These are phyloP conservation scores for Ceratocystis variospora DNA, from an alignment of 2,329 filamentous ascomycete genomes.

Conservation along the genomic window DNA sequence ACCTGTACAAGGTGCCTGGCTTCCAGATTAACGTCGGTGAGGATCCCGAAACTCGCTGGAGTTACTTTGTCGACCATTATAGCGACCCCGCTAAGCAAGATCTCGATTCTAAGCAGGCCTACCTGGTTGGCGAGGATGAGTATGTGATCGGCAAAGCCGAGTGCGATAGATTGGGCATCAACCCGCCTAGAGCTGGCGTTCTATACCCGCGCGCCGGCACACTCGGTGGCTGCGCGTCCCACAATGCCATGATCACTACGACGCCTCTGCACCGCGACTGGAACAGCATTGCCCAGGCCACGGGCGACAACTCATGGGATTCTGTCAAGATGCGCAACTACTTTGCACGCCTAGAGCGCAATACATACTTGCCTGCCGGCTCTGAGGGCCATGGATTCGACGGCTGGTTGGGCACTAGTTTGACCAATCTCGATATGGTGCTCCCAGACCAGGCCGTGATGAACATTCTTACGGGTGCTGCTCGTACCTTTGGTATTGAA, in stretches of 20 bases:
- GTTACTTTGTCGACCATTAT: conserved; percentile 50
- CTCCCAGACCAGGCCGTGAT: conserved; percentile 25
- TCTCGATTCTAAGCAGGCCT: conserved; percentile 36
- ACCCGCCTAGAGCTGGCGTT: conserved; percentile 26
- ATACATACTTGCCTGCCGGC: conserved; percentile 29
- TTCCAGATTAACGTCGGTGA: conserved; percentile 23
- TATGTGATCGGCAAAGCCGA: conserved; percentile 11
- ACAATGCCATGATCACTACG: conserved; percentile 26
- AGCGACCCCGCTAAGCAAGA: conserved; percentile 25
- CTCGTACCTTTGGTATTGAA: conserved; percentile 23
- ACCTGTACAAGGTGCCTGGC: conserved; percentile 24
- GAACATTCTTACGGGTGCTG: conserved; percentile 23
- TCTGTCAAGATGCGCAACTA: conserved; percentile 30
- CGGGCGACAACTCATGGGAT: conserved; percentile 32
- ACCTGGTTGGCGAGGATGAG: conserved; percentile 2
- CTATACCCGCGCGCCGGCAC: conserved; percentile 29
- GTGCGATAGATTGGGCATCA: conserved; percentile 12
- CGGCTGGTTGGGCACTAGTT: conserved; percentile 27
- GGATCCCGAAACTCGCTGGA: conserved; percentile 32
- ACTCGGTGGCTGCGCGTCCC: conserved; percentile 27
- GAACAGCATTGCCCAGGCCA: conserved; percentile 29
- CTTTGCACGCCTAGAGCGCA: conserved; percentile 32
- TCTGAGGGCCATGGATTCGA: conserved; percentile 31
- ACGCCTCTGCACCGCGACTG: conserved; percentile 28
- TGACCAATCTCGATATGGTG: conserved; percentile 21